Evolutionary conservation across 176 grass and related monocot genomes (phyloP), one percentile per base, ranked within the genome.

Genomic region (Ensete glaucum): DNA sequence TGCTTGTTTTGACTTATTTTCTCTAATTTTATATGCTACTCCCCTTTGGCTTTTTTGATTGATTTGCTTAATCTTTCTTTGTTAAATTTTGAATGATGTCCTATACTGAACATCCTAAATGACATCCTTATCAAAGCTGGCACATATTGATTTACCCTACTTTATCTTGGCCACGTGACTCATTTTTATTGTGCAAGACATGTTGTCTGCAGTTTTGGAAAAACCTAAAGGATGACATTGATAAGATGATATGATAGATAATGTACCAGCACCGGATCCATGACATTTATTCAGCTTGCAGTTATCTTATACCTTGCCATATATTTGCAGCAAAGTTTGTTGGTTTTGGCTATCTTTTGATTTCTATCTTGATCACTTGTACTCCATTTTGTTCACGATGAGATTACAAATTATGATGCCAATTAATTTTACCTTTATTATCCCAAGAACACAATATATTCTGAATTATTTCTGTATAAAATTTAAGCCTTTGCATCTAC

Each of bases 381-480:
- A 20, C 11, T 19, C 55, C 10, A 57, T 14, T 43, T 43, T 14
- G 12, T 57, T 34, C 8, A 24, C 1, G 15, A 15, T 43, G 8
- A 14, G 3, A 5, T 67, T 67, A 67, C 11, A 1, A 29, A 43
- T 43, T 43, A 67, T 16, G 14, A 16, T 67, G 64, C 11, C 29
- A 69, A 50, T 17, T 15, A 17, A 49, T 69, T 3, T 65, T 11
- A 49, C 11, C 14, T 49, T 69, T 5, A 27, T 50, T 7, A 69
- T 15, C 3, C 66, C 29, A 9, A 69, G 8, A 13, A 22, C n/a
- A 52, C 11, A 20, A 9, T 74, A 16, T 60, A 72, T 17, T 1
- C 43, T 52, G 60, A 63, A 55, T 25, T 72, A 64, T 70, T 17
- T 29, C 27, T 85, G 17, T 27, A 69, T 43, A 22, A 12, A 69